phyloP scores from a whole-genome alignment of 441 rosid species.

The Euphorbia corollata region DNA sequence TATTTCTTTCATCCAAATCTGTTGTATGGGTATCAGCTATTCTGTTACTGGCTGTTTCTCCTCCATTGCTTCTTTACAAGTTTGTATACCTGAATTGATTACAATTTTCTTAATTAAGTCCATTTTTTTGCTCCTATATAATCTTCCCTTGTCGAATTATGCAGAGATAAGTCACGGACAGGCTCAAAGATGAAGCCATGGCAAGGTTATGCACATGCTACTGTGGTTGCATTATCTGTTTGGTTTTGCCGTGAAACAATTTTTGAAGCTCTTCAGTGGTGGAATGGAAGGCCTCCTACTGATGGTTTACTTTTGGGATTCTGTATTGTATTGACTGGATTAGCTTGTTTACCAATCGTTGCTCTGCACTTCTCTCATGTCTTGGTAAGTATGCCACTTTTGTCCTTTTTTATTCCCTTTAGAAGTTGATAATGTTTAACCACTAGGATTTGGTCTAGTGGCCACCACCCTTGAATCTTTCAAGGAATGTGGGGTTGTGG shows the following conservation, averaged over 20 bases:
- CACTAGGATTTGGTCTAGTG: too few species aligned
- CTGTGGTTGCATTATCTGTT: constrained; percentile 77
- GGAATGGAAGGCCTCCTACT: constrained; percentile 87
- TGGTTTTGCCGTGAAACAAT: constrained; percentile 97
- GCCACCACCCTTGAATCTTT: too few species aligned
- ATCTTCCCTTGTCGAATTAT: constrained; percentile 21
- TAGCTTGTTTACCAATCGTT: constrained; percentile 89
- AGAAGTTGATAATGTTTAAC: too few species aligned
- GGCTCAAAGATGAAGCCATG: constrained; percentile 87
- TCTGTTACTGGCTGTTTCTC: constrained; percentile 77
- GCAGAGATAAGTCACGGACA: constrained; percentile 72
- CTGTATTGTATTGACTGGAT: constrained; percentile 70
- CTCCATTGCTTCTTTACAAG: constrained; percentile 92
- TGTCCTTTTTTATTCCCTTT: not conserved
- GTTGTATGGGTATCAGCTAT: constrained; percentile 83
- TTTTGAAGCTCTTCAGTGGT: constrained; percentile 95
- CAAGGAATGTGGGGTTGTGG: too few species aligned
- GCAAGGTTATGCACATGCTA: constrained; percentile 91
- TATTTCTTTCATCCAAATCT: constrained; percentile 73
- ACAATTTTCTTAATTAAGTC: not conserved
- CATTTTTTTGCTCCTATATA: constrained; percentile 5
- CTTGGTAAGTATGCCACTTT: constrained; percentile 49
- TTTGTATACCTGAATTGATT: constrained; percentile 24
- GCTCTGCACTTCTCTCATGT: constrained; percentile 86
- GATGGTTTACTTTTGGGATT: constrained; percentile 92